Evolutionary conservation across 1,139 yeast genomes (phyloP), one percentile per base, ranked within the genome.

Genomic region (Saccharomyces hybrid): DNA sequence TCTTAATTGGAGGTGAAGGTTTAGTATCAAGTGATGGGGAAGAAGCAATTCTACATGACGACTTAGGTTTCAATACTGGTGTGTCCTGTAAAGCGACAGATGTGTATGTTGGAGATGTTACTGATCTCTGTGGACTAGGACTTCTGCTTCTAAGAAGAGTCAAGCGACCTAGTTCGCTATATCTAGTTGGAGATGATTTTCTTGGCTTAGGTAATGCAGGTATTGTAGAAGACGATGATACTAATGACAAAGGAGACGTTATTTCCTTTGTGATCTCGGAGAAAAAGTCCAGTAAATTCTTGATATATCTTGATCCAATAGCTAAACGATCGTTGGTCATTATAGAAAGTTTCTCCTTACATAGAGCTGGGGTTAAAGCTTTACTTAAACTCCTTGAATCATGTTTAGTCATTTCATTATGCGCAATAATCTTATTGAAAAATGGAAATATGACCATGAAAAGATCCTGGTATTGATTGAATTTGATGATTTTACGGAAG

Each of bases 221-320:
- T 5, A 53, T 54, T 5, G 49, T 46, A 11, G 57, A 46, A 14
- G 52, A 46, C 6, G 52, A 9, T 11, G 47, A 38, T n/a, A 38
- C 27, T 16, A 26, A 14, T 47, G 31, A 23, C n/a, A 11, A 11
- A 19, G 41, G 14, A 5, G 34, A 31, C 11, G 25, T 13, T 47
- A 19, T 29, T 42, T 52, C 54, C 41, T 52, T 50, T 7, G 58
- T 52, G 16, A 70, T 62, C 2, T 54, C 59, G 19, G 62, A 64
- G 81, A 84, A 82, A 57, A 75, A 67, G 41, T 74, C 78, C 46
- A 82, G 60, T 4, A 80, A 59, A 58, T 80, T 81, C 56, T 74
- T 78, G 46, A 82, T 69, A 56, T 77, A 81, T 52, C 84, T 70
- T 48, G 75, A 75, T 1, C 82, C 78, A 19, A 81, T 73, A n/a